Evolutionary conservation across 2,329 filamentous ascomycete genomes (phyloP).

Genomic region (Sarocladiaceae sp.): DNA sequence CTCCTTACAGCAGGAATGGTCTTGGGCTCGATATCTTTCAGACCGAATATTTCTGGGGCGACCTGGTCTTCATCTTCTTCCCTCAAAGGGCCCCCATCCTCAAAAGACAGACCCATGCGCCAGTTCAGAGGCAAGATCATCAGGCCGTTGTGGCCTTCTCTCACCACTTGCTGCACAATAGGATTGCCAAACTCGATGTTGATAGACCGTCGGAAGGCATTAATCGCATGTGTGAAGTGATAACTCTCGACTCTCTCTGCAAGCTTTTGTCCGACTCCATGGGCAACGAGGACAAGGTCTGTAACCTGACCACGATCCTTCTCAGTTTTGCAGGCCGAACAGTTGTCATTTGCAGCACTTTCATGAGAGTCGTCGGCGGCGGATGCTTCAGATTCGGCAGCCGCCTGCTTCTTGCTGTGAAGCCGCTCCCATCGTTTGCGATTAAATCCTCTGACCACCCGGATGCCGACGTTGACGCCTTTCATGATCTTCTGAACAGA

Average conservation of each 20-base stretch:
- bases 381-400: conserved; percentile 22
- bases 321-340: conserved; percentile 60
- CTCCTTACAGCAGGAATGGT: conserved; percentile 90
- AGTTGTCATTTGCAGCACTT: conserved; percentile 27
- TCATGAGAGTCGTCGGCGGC: conserved; percentile 24
- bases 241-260: conserved; percentile 94
- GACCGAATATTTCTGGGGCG: conserved; percentile 52
- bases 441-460: conserved; percentile 87
- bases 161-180: conserved; percentile 69
- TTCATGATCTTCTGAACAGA: conserved; percentile 83
- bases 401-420: conserved; percentile 45
- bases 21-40: conserved; percentile 88
- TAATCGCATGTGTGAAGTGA: conserved; percentile 95
- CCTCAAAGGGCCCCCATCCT: conserved; percentile 65
- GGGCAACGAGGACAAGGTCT: conserved; percentile 85
- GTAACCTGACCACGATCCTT: conserved; percentile 67
- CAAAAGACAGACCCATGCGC: conserved; percentile 83
- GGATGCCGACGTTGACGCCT: conserved; percentile 75
- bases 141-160: conserved; percentile 76
- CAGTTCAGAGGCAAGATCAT: conserved; percentile 96
- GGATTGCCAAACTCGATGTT: conserved; percentile 78
- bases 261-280: conserved; percentile 95
- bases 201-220: conserved; percentile 78
- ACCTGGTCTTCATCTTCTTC: conserved; percentile 50
- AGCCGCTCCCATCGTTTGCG: conserved; percentile 70